Evolutionary conservation across 768 basidiomycete genomes (phyloP).

Genomic region (Pisolithus microcarpus): DNA sequence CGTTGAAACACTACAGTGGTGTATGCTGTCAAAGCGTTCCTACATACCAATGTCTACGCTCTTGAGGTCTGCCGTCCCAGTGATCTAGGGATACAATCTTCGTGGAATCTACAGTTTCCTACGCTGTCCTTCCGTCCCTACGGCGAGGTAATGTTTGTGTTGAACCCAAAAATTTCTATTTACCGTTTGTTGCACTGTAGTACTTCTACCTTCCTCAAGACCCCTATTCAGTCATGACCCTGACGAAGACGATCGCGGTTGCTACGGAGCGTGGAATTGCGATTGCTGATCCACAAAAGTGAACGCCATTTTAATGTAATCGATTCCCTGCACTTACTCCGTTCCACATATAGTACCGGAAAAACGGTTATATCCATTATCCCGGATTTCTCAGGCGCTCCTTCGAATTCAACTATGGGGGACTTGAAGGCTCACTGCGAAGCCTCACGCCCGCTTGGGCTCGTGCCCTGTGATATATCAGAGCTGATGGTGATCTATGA

Average conservation of each 20-base stretch:
- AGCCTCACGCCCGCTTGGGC: constrained; percentile 55
- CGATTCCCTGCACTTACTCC: background rate
- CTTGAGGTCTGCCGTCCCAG: constrained; percentile 47
- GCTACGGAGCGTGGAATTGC: constrained; percentile 59
- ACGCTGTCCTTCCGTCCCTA: constrained; percentile 50
- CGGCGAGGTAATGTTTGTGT: constrained; percentile 48
- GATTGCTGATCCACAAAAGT: constrained; percentile 66
- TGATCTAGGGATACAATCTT: constrained; percentile 30
- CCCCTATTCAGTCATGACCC: constrained; percentile 49
- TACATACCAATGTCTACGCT: constrained; percentile 54
- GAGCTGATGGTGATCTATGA: constrained; percentile 74
- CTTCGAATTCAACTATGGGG: constrained; percentile 34
- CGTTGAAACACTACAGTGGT: constrained; percentile 42
- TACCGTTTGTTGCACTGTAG: constrained; percentile 28
- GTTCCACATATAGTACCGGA: constrained; percentile 28
- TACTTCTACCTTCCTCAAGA: constrained; percentile 67
- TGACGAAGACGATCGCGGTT: constrained; percentile 59
- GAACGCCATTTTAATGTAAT: constrained; percentile 14
- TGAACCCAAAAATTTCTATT: background rate
- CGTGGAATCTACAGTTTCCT: constrained; percentile 23
- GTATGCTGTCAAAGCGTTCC: constrained; percentile 54
- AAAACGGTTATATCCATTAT: constrained; percentile 41
- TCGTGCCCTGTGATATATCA: constrained; percentile 45
- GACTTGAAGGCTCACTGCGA: constrained; percentile 55
- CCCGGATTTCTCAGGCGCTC: constrained; percentile 48